These are phyloP conservation scores for Dittrichia graveolens DNA, from an alignment of 129 eudicot species.

Conservation along the genomic window DNA sequence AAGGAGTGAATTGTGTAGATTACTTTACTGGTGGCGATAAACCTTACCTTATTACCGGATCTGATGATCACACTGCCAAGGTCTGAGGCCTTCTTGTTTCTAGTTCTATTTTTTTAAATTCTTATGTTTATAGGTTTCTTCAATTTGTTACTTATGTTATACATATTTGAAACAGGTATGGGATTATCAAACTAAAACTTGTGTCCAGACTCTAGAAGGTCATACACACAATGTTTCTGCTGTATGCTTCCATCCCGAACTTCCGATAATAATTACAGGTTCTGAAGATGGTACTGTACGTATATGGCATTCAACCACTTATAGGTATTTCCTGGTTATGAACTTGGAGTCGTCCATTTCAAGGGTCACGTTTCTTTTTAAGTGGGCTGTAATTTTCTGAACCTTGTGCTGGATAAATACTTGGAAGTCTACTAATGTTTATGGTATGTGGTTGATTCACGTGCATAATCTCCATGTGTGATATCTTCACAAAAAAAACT, in stretches of 20 bases:
- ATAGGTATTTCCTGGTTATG: constrained; percentile 54
- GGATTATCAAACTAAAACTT: constrained; percentile 66
- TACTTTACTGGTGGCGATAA: constrained; percentile 69
- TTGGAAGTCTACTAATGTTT: too few species aligned
- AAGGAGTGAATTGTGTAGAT: constrained; percentile 85
- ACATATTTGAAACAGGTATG: constrained; percentile 53
- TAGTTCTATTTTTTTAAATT: background rate
- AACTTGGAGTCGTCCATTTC: too few species aligned
- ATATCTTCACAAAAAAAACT: too few species aligned
- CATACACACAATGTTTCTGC: constrained; percentile 82
- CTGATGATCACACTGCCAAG: constrained; percentile 92
- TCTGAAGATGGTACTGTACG: constrained; percentile 94
- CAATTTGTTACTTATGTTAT: background rate
- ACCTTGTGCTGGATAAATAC: too few species aligned
- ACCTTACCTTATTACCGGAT: constrained; percentile 69
- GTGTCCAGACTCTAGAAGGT: constrained; percentile 80
- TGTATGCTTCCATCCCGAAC: constrained; percentile 70
- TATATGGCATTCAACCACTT: constrained; percentile 94
- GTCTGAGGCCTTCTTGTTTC: constrained; percentile 32
- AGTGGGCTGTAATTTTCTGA: too few species aligned
- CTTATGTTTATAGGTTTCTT: constrained; percentile 17
- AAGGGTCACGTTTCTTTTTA: too few species aligned
- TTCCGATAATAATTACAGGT: constrained; percentile 76
- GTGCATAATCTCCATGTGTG: too few species aligned
- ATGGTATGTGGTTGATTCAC: too few species aligned